Conservation (phyloP, 306 rosid genomes). For the Cyamopsis tetragonoloba region DNA sequence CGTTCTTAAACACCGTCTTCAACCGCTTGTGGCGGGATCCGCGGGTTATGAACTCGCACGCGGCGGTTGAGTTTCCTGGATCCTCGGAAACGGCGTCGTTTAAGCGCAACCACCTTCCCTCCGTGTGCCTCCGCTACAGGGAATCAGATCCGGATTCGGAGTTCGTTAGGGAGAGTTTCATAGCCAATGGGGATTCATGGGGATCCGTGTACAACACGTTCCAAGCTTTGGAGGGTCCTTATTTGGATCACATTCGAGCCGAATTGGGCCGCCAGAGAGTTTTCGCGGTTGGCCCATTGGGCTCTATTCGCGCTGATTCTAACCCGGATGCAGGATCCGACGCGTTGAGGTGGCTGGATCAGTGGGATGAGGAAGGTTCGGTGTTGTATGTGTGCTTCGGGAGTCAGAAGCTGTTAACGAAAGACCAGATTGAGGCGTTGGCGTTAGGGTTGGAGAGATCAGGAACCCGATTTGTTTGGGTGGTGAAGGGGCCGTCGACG, state of each 20-base stretch:
- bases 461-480: constrained; percentile 53
- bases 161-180: constrained; percentile 26
- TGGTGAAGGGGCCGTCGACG: constrained; percentile 29
- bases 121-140: constrained; percentile 7
- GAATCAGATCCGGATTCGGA: constrained; percentile 45
- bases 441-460: constrained; percentile 64
- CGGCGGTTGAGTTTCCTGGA: constrained; percentile 14
- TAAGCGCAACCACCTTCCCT: constrained; percentile 46
- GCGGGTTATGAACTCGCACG: neutral
- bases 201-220: too few species aligned
- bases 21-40: constrained; percentile 23
- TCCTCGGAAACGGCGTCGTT: constrained; percentile 43
- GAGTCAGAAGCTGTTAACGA: constrained; percentile 54
- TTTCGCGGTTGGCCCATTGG: constrained; percentile 51
- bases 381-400: constrained; percentile 71
- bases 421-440: constrained; percentile 52
- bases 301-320: neutral
- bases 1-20: constrained; percentile 1
- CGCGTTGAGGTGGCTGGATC: constrained; percentile 46
- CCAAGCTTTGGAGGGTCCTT: constrained; percentile 34
- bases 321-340: neutral
- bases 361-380: constrained; percentile 44
- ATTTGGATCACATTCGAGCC: constrained; percentile 17
- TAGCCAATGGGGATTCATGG: too few species aligned
- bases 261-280: neutral